Evolutionary conservation across 306 rosid species (phyloP).

Genomic region (Ormosia semicastrata): DNA sequence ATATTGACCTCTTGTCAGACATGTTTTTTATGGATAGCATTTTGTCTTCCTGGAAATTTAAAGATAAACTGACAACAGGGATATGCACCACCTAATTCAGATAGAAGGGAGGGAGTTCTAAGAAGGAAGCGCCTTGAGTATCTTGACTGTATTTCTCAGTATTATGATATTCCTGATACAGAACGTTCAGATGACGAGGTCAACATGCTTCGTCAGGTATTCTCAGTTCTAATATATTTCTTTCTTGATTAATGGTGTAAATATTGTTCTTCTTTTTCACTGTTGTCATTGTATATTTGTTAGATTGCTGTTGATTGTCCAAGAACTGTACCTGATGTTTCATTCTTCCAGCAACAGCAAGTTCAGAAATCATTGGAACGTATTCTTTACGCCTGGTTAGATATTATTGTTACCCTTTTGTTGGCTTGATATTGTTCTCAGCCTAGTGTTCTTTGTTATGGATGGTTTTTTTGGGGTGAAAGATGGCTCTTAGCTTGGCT

Average conservation of each 20-base stretch:
- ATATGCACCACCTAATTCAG: slow-evolving; percentile 99
- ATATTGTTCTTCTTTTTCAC: slow-evolving; percentile 20
- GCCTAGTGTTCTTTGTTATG: slow-evolving; percentile 3
- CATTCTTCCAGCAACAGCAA: slow-evolving; percentile 81
- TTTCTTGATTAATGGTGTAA: slow-evolving; percentile 8
- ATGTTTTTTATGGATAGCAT: slow-evolving; percentile 11
- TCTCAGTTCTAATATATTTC: slow-evolving; percentile 1
- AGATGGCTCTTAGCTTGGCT: background rate
- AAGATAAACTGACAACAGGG: slow-evolving; percentile 92
- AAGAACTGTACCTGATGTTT: slow-evolving; percentile 91
- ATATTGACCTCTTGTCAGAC: no score
- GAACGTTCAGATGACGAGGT: slow-evolving; percentile 95
- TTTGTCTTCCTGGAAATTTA: slow-evolving; percentile 55
- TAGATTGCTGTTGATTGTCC: slow-evolving; percentile 96
- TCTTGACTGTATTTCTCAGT: slow-evolving; percentile 89
- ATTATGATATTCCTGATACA: slow-evolving; percentile 80
- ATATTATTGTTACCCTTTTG: background rate
- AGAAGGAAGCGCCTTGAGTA: slow-evolving; percentile 93
- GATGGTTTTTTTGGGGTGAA: slow-evolving; percentile 3
- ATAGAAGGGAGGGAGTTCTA: slow-evolving; percentile 93
- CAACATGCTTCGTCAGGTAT: slow-evolving; percentile 98
- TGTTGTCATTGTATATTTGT: background rate
- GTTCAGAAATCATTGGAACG: slow-evolving; percentile 96
- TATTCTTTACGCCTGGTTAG: slow-evolving; percentile 85
- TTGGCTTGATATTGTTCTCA: no score